phyloP scores from a whole-genome alignment of 2,329 filamentous ascomycete species.

The Microsporum audouinii region DNA sequence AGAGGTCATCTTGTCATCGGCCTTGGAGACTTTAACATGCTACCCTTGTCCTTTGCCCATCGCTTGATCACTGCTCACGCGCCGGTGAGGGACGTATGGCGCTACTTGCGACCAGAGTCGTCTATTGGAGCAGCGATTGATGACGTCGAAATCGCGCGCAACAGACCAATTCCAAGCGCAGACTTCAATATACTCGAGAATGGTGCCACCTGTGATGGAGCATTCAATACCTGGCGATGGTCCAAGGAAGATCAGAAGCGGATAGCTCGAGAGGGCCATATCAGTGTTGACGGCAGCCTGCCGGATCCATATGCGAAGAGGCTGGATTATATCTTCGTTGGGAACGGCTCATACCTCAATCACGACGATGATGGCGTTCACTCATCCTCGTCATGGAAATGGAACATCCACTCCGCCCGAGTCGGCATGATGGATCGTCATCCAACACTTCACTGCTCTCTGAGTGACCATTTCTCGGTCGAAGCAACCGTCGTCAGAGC shows the following conservation, averaged over 20 bases:
- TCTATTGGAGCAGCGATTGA: conserved; percentile 64
- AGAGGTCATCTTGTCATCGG: conserved; percentile 73
- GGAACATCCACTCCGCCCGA: conserved; percentile 58
- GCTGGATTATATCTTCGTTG: conserved; percentile 88
- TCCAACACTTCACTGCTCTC: conserved; percentile 66
- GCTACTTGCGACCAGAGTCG: conserved; percentile 68
- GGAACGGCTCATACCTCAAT: conserved; percentile 36
- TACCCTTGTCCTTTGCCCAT: conserved; percentile 76
- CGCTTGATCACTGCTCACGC: conserved; percentile 67
- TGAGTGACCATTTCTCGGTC: conserved; percentile 92
- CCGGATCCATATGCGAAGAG: conserved; percentile 68
- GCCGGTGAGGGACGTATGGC: conserved; percentile 74
- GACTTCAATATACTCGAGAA: conserved; percentile 68
- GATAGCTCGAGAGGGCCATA: conserved; percentile 53
- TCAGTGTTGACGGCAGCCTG: conserved; percentile 52
- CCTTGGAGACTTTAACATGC: conserved; percentile 92
- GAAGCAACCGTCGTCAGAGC: conserved; percentile 58
- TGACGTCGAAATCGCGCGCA: conserved; percentile 53
- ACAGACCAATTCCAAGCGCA: conserved; percentile 59
- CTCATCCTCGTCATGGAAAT: conserved; percentile 35
- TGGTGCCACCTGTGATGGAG: conserved; percentile 75
- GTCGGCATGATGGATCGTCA: conserved; percentile 77
- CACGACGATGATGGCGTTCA: background rate
- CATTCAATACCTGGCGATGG: conserved; percentile 92
- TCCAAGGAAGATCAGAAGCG: conserved; percentile 56